Evolutionary conservation across 139 green algal species (phyloP).

Genomic region (Auxenochlorella pyrenoidosa): DNA sequence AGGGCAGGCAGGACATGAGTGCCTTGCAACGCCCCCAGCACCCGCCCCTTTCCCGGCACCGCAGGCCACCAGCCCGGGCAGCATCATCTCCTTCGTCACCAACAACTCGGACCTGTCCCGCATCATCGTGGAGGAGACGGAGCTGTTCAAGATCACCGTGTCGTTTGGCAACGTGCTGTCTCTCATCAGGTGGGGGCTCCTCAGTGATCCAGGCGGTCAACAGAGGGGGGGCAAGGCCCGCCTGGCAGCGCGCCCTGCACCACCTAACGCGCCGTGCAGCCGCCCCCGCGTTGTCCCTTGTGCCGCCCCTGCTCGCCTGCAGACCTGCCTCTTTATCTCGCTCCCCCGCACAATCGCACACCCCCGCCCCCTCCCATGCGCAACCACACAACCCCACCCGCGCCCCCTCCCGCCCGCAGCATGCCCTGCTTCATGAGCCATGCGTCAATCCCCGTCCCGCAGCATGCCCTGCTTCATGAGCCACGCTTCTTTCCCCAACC

Average conservation of each 20-base stretch:
- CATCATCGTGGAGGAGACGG: slow-evolving; percentile 83
- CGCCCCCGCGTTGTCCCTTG: too few relatives aligned
- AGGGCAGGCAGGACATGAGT: too few relatives aligned
- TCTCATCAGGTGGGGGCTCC: slow-evolving; percentile 71
- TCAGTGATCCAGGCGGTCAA: too few relatives aligned
- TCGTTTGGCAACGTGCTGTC: slow-evolving; percentile 88
- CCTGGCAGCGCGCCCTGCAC: too few relatives aligned
- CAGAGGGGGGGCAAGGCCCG: too few relatives aligned
- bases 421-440: too few relatives aligned
- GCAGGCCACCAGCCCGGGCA: slow-evolving; percentile 49
- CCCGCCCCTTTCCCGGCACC: slow-evolving; percentile 36
- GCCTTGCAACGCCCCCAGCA: too few relatives aligned
- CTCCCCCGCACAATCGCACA: background rate
- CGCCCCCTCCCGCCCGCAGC: slow-evolving; percentile 71
- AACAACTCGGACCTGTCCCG: slow-evolving; percentile 56
- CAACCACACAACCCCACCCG: slow-evolving; percentile 39
- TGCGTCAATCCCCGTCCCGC: too few relatives aligned
- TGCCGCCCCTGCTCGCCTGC: too few relatives aligned
- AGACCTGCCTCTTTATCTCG: too few relatives aligned
- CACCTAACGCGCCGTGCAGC: too few relatives aligned
- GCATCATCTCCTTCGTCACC: slow-evolving; percentile 89
- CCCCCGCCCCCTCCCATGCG: background rate
- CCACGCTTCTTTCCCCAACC: slow-evolving; percentile 91
- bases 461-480: slow-evolving; percentile 99
- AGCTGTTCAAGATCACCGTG: slow-evolving; percentile 97